Base-by-base conservation (phyloP, 129 eudicot genomes). In the Pittosporum tobira region DNA sequence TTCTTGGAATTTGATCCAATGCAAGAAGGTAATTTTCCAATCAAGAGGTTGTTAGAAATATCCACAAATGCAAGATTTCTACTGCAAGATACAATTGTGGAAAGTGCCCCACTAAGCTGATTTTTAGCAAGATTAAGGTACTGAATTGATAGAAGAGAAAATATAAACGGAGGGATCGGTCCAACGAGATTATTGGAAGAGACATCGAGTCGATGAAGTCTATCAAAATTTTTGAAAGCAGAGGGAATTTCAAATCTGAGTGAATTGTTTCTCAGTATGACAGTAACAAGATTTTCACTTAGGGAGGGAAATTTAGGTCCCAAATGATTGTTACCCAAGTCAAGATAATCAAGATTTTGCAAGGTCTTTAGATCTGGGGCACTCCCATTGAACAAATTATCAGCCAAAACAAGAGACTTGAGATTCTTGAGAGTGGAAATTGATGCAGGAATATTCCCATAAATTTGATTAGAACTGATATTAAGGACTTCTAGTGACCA, bases 21-120 rank as follows among this genome's bases (percentile, higher is more conserved):
- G 73, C 99, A 91, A 65, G 83, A 60, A n/a, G 99, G 99, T 65
- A 91, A 59, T 43, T 61, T 77, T 42, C 99, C 99, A 53, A 74
- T 79, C 81, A 91, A 79, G 63, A 83, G 87, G 30, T 91, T 91
- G 19, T 75, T 78, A 8, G 99, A 91, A 69, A 91, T 57, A 67
- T 91, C 96, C 0, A 91, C 88, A 68, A 75, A 83, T 8, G 36
- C 50, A 29, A 91, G 83, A 18, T 72, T 79, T 0, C 51, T 30
- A 25, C 65, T 64, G 61, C 99, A 91, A 11, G 81, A 38, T 16
- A 76, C 72, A 60, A 57, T 72, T 12, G 63, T 34, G 10, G 79
- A 55, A 70, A 91, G 53, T 50, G 82, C 83, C 31, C 99, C 99
- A 71, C 81, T 87, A 64, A 91, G 67, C 71, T 81, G 85, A 52